Base-by-base conservation (phyloP, 2,329 filamentous ascomycete genomes). In the Calycina herbarum region DNA sequence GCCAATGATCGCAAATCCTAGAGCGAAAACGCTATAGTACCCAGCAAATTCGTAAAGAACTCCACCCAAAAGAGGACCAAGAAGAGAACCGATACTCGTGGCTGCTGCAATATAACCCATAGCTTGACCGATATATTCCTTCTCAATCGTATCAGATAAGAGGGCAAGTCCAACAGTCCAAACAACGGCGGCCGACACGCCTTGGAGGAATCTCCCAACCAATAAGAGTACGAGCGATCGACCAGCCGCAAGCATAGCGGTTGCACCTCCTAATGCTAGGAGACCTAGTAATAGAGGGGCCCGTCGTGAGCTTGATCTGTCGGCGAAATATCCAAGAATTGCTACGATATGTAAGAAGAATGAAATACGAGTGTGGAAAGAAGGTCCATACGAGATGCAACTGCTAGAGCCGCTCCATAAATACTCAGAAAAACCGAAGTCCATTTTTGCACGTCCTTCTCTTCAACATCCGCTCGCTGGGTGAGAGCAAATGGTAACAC, bases 131-230 rank as follows among this genome's bases (percentile, higher is more conserved):
- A 73, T 71, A 3, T 72, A 62, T 60, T 71, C 71, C 31, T 69
- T 71, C 17, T 83, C 84, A 59, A 91, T 85, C 0, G 89, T 92
- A 72, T 93, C 90, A 1, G 87, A 88, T 15, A 93, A 73, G 45
- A 93, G 77, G 0, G 90, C 90, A 31, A 91, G 80, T 0, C 90
- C 90, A 0, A 91, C 89, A 0, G 87, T 88, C 89, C 90, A 93
- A 8, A 93, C 89, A 1, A 92, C 84, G 2, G 88, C 87, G 1
- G 89, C 89, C 20, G 87, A 89, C 3, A 86, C 76, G 0, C 90
- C 90, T 73, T 93, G 90, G 11, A 92, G 78, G 5, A 91, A 68
- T 51, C 90, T 81, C 0, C 88, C 90, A 1, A 84, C 78, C 13
- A 91, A 77, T 40, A 92, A 79, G 0, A 92, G 74, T 0, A 79